A percentile compares a stretch with the other conserved stretches of the same genome.
phyloP scores from a whole-genome alignment of 1,284 basidiomycete genomes.

The Trichosporon sp. region DNA sequence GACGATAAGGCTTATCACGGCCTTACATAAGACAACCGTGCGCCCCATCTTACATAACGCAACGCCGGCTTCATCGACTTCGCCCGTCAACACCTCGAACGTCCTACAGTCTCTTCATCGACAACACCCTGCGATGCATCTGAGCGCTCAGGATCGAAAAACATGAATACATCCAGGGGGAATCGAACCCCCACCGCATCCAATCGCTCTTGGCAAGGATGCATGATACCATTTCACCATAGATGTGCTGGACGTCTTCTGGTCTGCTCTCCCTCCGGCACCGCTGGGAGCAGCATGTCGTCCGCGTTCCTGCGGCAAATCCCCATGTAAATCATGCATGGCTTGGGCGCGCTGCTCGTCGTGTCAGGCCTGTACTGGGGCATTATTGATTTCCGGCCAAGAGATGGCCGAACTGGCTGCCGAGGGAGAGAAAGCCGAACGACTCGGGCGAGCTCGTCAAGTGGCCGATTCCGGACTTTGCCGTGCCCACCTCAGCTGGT shows the following conservation, averaged over 20 bases:
- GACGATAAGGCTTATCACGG: background rate
- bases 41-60: background rate
- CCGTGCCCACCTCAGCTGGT: background rate
- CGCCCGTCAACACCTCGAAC: no score
- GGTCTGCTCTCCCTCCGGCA: no score
- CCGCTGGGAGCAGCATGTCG: no score
- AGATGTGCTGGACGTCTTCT: background rate
- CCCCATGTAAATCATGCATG: no score
- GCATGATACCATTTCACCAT: constrained; percentile 15
- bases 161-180: background rate
- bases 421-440: background rate
- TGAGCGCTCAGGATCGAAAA: background rate
- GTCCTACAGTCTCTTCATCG: no score
- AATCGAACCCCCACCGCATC: constrained; percentile 14
- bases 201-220: background rate
- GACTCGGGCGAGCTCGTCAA: background rate
- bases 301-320: no score
- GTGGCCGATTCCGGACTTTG: background rate
- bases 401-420: no score
- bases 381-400: no score
- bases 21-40: background rate
- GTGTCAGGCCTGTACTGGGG: no score
- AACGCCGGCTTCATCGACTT: no score
- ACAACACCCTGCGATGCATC: background rate
- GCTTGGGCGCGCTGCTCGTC: no score